phyloP scores from a whole-genome alignment of 257 asterid genomes.

The Solanum arcanum region DNA sequence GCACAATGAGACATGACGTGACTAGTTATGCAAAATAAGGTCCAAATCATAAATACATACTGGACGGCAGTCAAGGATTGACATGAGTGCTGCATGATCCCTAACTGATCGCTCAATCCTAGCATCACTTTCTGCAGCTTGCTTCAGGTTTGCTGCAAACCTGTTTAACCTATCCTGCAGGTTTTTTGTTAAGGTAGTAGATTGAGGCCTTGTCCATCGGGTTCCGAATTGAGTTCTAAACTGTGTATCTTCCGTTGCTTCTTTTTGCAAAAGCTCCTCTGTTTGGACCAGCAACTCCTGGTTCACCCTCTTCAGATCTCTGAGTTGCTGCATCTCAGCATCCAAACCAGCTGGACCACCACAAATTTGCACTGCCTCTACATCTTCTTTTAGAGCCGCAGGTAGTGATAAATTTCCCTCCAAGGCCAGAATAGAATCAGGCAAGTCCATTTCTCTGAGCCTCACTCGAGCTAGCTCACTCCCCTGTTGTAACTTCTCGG shows the following conservation, averaged over 20 bases:
- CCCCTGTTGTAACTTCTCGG: conserved; percentile 96
- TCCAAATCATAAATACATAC: conserved; percentile 31
- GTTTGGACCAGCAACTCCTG: conserved; percentile 80
- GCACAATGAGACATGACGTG: background rate
- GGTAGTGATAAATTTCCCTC: conserved; percentile 75
- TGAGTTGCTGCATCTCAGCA: conserved; percentile 86
- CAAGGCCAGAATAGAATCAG: conserved; percentile 84
- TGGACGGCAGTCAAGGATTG: conserved; percentile 83
- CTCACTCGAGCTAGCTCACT: conserved; percentile 97
- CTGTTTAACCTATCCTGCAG: conserved; percentile 77
- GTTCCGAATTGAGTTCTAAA: conserved; percentile 90
- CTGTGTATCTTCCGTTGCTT: conserved; percentile 78
- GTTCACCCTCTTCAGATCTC: conserved; percentile 88
- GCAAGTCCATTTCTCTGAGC: conserved; percentile 93
- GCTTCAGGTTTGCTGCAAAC: conserved; percentile 88
- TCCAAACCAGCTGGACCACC: conserved; percentile 96
- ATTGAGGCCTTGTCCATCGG: conserved; percentile 97
- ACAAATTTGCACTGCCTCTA: conserved; percentile 90
- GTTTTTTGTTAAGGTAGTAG: conserved; percentile 81
- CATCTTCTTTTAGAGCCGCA: conserved; percentile 61
- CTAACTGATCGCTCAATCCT: conserved; percentile 94
- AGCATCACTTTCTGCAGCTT: conserved; percentile 93
- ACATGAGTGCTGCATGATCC: conserved; percentile 76
- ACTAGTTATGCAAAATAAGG: background rate
- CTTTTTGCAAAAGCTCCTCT: conserved; percentile 93